These are phyloP conservation scores for Debaryomycetaceae sp. DNA, from an alignment of 1,139 yeast genomes.

Conservation along the genomic window DNA sequence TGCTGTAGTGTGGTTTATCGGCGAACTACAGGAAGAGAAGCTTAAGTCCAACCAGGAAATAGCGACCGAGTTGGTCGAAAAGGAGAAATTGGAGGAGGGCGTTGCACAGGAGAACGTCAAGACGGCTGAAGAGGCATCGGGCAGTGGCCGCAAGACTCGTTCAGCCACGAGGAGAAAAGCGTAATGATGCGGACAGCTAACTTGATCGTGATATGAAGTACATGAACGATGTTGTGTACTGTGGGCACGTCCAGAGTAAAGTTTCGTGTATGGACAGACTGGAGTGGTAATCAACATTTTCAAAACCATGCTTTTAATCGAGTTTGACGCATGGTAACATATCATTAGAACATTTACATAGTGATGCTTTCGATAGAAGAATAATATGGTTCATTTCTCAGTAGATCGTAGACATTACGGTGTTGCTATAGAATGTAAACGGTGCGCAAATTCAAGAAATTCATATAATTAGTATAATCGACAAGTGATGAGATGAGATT, in stretches of 20 bases:
- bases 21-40: conserved; percentile 59
- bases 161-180: background rate
- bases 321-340: too few species aligned
- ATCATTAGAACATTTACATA: too few species aligned
- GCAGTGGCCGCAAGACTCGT: background rate
- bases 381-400: too few species aligned
- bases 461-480: background rate
- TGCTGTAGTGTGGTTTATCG: conserved; percentile 82
- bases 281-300: too few species aligned
- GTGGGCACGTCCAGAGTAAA: too few species aligned
- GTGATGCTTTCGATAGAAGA: too few species aligned
- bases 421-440: background rate
- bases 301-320: too few species aligned
- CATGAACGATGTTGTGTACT: too few species aligned
- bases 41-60: conserved; percentile 19
- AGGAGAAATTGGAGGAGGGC: conserved; percentile 5
- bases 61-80: conserved; percentile 8
- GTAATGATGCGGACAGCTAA: conserved; percentile 1
- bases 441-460: background rate
- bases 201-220: background rate
- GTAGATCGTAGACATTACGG: too few species aligned
- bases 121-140: background rate
- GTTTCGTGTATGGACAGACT: too few species aligned
- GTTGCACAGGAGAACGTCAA: conserved; percentile 1
- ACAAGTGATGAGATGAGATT: conserved; percentile 27